Evolutionary conservation across 331 rosid species (phyloP), one percentile per base, ranked within the genome.

Genomic region (Prunus yedoensis): DNA sequence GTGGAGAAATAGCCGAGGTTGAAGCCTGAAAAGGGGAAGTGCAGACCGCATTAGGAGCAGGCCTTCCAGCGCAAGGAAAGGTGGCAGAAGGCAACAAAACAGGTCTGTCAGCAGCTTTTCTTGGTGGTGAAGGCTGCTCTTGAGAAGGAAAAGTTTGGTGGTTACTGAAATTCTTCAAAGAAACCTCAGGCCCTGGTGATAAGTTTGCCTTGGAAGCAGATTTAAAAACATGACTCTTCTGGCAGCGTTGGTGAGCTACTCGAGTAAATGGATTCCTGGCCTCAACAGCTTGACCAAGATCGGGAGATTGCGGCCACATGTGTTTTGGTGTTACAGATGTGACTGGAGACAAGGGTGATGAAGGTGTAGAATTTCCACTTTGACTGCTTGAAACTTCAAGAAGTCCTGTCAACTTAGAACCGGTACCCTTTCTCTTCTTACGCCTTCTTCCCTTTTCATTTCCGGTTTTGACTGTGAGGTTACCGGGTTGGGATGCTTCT

Each of bases 331-430:
- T 84, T 56, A 79, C 81, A 59, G 88, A 78, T 13, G 83, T 20
- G 17, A 70, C 65, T 2, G 99, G 97, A 15, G 99, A 94, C 75
- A 88, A 54, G 1, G 99, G 99, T 57, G 97, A 94, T 10, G 97
- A 92, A 66, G 99, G 99, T 23, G 99, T 94, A 57, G 99, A 94
- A 50, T 90, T 94, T 82, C 97, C 99, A 80, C 99, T 94, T 64
- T 92, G 97, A 76, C 99, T 94, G 57, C 99, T 94, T 20, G 99
- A 90, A 85, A 88, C 97, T 86, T 94, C 99, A 51, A 88, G 83
- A 47, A 90, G 67, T 46, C 88, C 81, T 7, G 82, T 54, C 59
- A 90, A 49, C 65, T 88, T 94, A 38, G 88, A 77, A 66, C 85
- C 82, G 1, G 78, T 83, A 78, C 86, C 83, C 83, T 87, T 94